Base-by-base conservation (phyloP, 2,329 filamentous ascomycete genomes). In the Sporothrix schenckii region DNA sequence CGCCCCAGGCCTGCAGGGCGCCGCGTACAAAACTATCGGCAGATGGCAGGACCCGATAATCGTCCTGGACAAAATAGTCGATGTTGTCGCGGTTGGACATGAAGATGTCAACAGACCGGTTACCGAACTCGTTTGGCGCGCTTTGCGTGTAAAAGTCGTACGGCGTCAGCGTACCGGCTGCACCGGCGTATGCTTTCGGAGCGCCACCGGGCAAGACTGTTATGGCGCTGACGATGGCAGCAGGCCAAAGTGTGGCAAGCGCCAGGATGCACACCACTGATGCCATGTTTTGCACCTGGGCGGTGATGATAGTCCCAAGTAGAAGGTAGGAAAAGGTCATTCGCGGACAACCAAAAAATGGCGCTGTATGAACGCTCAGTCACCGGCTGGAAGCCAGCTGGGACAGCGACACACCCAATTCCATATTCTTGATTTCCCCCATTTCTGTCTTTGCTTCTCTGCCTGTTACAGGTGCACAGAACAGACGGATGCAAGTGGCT, bases 1-100 rank as follows among this genome's bases (percentile, higher is more conserved):
- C 75, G 44, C 79, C 82, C 80, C 86, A 86, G 0, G 84, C 84
- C 39, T 82, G 78, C 58, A 85, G 77, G 4, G 80, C 80, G 24
- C 81, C 80, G 39, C 81, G 79, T 21, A 85, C 78, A 72, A 86
- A 80, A 41, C 82, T 81, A 70, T 80, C 79, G 41, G 72, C 74
- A 56, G 77, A 79, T 0, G 77, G 74, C 61, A 72, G 53, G 14
- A 69, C 54, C 6, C 44, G 30, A 49, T 54, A 68, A 63, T 68
- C 65, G 4, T 68, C 41, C 39, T 53, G 54, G n/a, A 41, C 41
- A 34, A 65, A 71, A 66, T 71, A 71, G 19, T 71, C 69, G 13
- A 53, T 47, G 68, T 67, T 72, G 67, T 69, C 70, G 67, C 53
- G 53, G 61, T 67, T 63, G 41, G 61, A 67, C 60, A 67, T 60